Conservation (phyloP, 164 flowering plant genomes). For the Tetrastigma voinierianum region DNA sequence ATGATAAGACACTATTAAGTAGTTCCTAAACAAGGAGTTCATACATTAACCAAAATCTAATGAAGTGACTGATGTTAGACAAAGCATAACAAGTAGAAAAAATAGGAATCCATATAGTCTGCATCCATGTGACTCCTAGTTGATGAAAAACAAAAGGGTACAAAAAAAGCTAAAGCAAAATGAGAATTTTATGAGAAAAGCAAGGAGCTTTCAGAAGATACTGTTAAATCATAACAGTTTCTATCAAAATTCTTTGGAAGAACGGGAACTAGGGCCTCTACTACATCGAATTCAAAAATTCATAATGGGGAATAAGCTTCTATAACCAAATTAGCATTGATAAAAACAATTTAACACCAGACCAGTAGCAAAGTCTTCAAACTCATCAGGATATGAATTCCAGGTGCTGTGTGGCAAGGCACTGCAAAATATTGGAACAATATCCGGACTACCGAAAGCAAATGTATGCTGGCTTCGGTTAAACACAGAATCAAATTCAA, state of each 20-base stretch:
- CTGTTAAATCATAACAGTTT: no score
- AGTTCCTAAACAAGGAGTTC: no score
- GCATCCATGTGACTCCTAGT: no score
- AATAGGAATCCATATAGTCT: no score
- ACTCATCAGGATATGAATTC: slow-evolving; percentile 85
- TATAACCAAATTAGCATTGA: neutral
- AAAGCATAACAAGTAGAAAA: no score
- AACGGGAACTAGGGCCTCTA: neutral
- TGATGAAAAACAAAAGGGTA: no score
- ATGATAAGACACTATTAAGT: no score
- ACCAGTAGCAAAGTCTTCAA: slow-evolving; percentile 97
- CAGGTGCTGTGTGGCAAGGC: slow-evolving; percentile 90
- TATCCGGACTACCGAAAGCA: slow-evolving; percentile 95
- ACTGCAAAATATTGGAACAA: slow-evolving; percentile 91
- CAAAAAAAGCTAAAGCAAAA: no score
- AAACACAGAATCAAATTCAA: slow-evolving; percentile 96
- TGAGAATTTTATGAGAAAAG: no score
- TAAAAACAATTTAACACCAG: slow-evolving; percentile 16
- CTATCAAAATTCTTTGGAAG: neutral
- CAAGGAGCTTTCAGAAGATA: no score
- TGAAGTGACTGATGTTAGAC: no score
- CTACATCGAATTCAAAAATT: neutral
- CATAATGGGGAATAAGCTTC: neutral
- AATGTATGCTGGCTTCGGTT: slow-evolving; percentile 78
- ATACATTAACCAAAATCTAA: no score